phyloP scores from a whole-genome alignment of 305 asterid species.

The Plantago lanceolata region DNA sequence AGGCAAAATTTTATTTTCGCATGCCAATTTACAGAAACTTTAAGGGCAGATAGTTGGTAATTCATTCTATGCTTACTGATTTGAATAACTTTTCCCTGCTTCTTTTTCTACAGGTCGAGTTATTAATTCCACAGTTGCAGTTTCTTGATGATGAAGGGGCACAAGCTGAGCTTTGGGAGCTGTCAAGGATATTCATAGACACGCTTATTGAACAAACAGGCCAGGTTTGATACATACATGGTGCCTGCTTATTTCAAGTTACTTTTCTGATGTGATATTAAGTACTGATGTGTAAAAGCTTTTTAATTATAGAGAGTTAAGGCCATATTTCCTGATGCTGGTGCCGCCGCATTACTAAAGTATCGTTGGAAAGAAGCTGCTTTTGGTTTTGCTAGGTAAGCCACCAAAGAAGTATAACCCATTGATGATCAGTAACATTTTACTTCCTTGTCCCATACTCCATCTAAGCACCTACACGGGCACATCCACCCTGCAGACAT shows the following conservation, averaged over 20 bases:
- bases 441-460: slow-evolving; percentile 1
- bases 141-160: slow-evolving; percentile 97
- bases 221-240: slow-evolving; percentile 42
- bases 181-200: slow-evolving; percentile 71
- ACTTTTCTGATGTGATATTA: slow-evolving; percentile 20
- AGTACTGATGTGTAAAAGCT: slow-evolving; percentile 28
- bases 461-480: neutral
- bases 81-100: neutral
- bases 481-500: too few relatives aligned
- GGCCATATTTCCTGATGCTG: slow-evolving; percentile 97
- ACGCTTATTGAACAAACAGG: slow-evolving; percentile 69
- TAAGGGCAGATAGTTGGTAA: neutral
- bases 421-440: neutral
- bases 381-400: slow-evolving; percentile 75
- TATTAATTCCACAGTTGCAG: slow-evolving; percentile 84
- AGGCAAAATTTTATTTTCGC: too few relatives aligned
- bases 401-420: slow-evolving; percentile 2
- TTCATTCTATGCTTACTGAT: neutral
- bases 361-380: slow-evolving; percentile 88
- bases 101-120: slow-evolving; percentile 60
- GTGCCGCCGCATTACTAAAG: slow-evolving; percentile 87
- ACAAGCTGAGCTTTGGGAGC: slow-evolving; percentile 85
- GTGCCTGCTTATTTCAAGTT: slow-evolving; percentile 9
- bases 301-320: slow-evolving; percentile 60
- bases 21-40: too few relatives aligned